phyloP scores from a whole-genome alignment of 441 rosid species.

The Populus hybrid region DNA sequence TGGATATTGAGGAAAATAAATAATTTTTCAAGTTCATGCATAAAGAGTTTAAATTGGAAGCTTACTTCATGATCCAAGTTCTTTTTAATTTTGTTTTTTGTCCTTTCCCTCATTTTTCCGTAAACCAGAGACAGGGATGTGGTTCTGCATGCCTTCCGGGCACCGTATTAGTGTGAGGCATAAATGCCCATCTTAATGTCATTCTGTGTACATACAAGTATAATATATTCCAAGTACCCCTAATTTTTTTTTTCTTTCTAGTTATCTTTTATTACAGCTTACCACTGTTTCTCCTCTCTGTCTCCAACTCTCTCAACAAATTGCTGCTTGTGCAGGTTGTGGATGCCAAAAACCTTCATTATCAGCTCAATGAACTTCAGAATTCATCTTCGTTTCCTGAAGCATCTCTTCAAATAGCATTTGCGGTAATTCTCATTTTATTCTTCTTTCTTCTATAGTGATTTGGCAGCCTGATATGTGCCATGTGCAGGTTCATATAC shows the following conservation, averaged over 20 bases:
- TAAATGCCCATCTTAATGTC: neutral
- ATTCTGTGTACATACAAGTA: neutral
- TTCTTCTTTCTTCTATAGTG: neutral
- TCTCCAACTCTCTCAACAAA: neutral
- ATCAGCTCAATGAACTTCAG: conserved; percentile 59
- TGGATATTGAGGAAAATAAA: neutral
- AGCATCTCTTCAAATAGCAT: conserved; percentile 88
- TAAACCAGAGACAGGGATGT: no score
- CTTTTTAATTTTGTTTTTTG: neutral
- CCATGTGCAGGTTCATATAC: neutral
- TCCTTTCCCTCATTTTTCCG: neutral
- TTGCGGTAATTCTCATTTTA: conserved; percentile 58
- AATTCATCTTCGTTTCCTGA: conserved; percentile 83
- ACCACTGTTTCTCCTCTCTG: neutral
- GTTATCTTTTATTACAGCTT: neutral
- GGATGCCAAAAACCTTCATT: conserved; percentile 88
- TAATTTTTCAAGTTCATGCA: neutral
- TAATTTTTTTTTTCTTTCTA: neutral
- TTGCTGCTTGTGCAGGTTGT: conserved; percentile 59
- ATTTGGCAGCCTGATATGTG: neutral
- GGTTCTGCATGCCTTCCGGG: neutral
- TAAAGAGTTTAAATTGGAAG: neutral
- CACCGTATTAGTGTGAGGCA: neutral
- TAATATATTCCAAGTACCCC: neutral
- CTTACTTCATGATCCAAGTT: neutral